Evolutionary conservation across 192 early-diverging fungal species (phyloP).

Genomic region (Rhizoclosmatium sp.): DNA sequence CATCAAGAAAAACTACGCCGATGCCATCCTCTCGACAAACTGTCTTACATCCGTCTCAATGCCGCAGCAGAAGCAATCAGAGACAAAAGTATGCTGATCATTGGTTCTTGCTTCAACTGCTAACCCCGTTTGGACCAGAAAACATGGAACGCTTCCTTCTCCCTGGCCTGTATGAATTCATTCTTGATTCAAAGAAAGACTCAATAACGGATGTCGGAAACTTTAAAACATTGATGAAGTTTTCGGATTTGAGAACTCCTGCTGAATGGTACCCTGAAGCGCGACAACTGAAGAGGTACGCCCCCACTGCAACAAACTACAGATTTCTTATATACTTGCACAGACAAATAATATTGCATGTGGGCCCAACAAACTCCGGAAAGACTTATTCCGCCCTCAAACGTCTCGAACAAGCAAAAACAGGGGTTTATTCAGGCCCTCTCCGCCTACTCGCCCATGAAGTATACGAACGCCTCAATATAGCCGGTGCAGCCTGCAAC

Average conservation of each 20-base stretch:
- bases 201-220: constrained; percentile 3
- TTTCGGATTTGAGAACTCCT: constrained; percentile 81
- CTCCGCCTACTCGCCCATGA: constrained; percentile 93
- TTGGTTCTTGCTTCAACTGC: background rate
- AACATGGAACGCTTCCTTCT: constrained; percentile 46
- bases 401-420: constrained; percentile 64
- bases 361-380: constrained; percentile 97
- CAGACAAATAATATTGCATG: constrained; percentile 88
- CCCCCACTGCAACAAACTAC: background rate
- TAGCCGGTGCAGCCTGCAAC: constrained; percentile 76
- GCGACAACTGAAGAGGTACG: constrained; percentile 66
- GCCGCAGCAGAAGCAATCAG: background rate
- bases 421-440: constrained; percentile 89
- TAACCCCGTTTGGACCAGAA: constrained; percentile 9
- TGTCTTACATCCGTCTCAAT: constrained; percentile 8
- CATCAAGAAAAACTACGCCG: background rate
- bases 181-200: constrained; percentile 6
- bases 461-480: constrained; percentile 86
- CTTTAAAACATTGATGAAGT: constrained; percentile 44
- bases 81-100: background rate
- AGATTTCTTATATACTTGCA: constrained; percentile 16
- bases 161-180: constrained; percentile 44
- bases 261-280: constrained; percentile 81
- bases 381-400: constrained; percentile 91
- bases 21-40: background rate